A percentile compares a stretch with the other conserved stretches of the same genome.
phyloP scores from a whole-genome alignment of 2,329 filamentous ascomycete genomes.

The Pseudogymnoascus sp. region DNA sequence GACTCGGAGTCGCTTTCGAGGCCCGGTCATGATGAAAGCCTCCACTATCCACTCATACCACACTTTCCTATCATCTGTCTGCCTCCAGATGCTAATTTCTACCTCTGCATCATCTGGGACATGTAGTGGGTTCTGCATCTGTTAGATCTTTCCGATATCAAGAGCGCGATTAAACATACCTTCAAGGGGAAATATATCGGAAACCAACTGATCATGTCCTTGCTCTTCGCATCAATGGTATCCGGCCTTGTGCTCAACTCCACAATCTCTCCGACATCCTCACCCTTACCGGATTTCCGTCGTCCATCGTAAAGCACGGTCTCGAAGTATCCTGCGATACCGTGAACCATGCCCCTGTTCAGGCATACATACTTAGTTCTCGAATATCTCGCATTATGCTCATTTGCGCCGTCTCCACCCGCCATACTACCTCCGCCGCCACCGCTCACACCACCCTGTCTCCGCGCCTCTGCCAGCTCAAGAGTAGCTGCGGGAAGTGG shows the following conservation, averaged over 20 bases:
- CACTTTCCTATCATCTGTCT: slow-evolving; percentile 89
- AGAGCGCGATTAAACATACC: slow-evolving; percentile 41
- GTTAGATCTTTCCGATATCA: slow-evolving; percentile 10
- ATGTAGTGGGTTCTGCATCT: slow-evolving; percentile 67
- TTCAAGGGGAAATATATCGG: slow-evolving; percentile 96
- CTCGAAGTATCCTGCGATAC: slow-evolving; percentile 91
- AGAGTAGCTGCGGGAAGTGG: slow-evolving; percentile 56
- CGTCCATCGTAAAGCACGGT: slow-evolving; percentile 70
- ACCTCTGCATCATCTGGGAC: slow-evolving; percentile 78
- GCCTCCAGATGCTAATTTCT: slow-evolving; percentile 89
- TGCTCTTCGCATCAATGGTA: slow-evolving; percentile 84
- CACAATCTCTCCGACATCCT: slow-evolving; percentile 42
- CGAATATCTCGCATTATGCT: slow-evolving; percentile 80
- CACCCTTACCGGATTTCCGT: slow-evolving; percentile 15
- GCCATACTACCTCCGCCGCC: slow-evolving; percentile 65
- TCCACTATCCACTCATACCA: slow-evolving; percentile 99
- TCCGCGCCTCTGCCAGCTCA: slow-evolving; percentile 44
- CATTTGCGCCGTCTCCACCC: slow-evolving; percentile 72
- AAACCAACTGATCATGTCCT: slow-evolving; percentile 99
- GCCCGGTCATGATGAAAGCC: slow-evolving; percentile 59
- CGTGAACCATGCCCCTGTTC: slow-evolving; percentile 77
- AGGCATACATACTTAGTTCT: slow-evolving; percentile 70
- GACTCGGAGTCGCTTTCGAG: slow-evolving; percentile 55
- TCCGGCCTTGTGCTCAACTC: slow-evolving; percentile 91
- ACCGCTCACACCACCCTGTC: slow-evolving; percentile 54